Evolutionary conservation across 2,329 filamentous ascomycete species (phyloP), one percentile per base, ranked within the genome.

Genomic region (Pseudocercospora macadamiae): DNA sequence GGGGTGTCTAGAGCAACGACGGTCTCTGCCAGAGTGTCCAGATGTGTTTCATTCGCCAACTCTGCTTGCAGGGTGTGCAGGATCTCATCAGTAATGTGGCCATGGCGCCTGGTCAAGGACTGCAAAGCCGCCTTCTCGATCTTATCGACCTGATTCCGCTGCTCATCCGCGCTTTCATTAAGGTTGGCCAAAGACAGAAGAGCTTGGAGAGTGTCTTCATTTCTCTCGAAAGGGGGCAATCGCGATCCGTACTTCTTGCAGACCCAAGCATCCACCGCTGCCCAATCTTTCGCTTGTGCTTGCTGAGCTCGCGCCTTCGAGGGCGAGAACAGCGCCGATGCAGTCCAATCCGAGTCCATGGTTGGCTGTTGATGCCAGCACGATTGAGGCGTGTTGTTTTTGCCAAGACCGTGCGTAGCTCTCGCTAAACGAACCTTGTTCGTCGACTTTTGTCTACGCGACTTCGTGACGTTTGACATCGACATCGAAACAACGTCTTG

Each of bases 271-370:
- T 96, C 91, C 66, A 97, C 84, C 65, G 90, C 91, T 55, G 87
- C 88, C 93, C 93, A 97, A 76, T 97, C 93, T 71, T 93, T 93
- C 47, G 91, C 90, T 63, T 89, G 87, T 10, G 89, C 89, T 62
- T 90, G 89, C 66, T 91, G 89, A 61, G 89, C 87, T 59, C 91
- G 88, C 19, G 84, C 83, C 73, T 86, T 86, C 5, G 83, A 83
- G 4, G 84, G 84, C 2, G 84, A 87, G 65, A 85, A 82, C 44
- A 86, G 78, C 25, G 82, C 77, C 14, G 74, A 63, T 23, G 70
- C 69, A n/a, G 71, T 68, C 70, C 71, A 73, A 34, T 74, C 70
- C 5, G 62, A 52, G 36, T 70, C 66, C 62, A 64, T 65, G 39
- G 66, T 63, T 32, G 28, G n/a, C n/a, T n/a, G n/a, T n/a, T n/a